Base-by-base conservation (phyloP, 179 eudicot genomes). In the Amaranthus tricolor region DNA sequence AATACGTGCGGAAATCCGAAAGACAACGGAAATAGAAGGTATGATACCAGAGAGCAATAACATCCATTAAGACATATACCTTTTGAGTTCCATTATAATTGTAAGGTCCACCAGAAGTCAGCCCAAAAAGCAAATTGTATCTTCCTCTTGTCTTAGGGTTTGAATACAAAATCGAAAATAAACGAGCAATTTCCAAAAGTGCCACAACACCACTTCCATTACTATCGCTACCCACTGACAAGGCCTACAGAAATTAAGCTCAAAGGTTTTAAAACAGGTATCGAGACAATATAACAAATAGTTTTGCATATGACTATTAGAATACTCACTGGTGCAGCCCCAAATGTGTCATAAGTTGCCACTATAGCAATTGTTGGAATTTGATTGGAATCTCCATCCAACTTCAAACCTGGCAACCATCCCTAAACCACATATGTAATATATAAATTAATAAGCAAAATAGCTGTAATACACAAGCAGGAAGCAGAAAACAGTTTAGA, bases 41-140 rank as follows among this genome's bases (percentile, higher is more conserved):
- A 45, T 65, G 48, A 40, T 40, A 40, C 55, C 31, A 45, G 47
- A 65, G 43, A 48, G 12, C 48, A 56, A n/a, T 65, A 15, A 71
- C 56, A 13, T n/a, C 43, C 44, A 14, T 45, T 53, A 74, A 81
- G 68, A 51, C 14, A 15, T 60, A 74, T 76, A 95, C 99, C 97
- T 90, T 95, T 12, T 90, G 86, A 65, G 99, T 95, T 77, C 99
- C 99, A 76, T 92, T 89, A 81, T 90, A 95, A 85, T 95, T 95
- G 77, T 92, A 95, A 71, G 99, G 99, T 71, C 99, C 99, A 80
- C 93, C 99, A 84, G 99, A 90, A 45, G 99, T 95, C 62, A 95
- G 86, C 59, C 90, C 99, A 85, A 95, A 95, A 74, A 95, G 97
- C 72, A 95, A 77, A 81, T 95, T 95, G 86, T 95, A 92, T 75